Percentiles rank a stretch among this genome's conserved stretches.
Evolutionary conservation across 345 rosid genomes (phyloP).

Genomic region (Heritiera littoralis): DNA sequence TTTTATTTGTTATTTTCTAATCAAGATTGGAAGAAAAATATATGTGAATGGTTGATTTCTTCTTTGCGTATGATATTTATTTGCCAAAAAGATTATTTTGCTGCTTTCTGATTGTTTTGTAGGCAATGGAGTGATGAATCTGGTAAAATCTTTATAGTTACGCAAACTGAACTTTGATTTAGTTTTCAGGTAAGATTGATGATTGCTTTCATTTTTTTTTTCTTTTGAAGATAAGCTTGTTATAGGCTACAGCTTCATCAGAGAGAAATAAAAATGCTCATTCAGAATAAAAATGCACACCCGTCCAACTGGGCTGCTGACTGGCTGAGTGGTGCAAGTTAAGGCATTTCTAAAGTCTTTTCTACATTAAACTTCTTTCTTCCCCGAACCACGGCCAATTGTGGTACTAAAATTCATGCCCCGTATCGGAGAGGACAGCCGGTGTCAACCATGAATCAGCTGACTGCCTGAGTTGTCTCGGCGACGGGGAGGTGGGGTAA

Average conservation of each 20-base stretch:
- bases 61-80: neutral
- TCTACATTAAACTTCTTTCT: neutral
- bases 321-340: neutral
- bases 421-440: neutral
- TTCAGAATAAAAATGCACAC: neutral
- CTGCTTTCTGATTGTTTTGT: neutral
- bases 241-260: neutral
- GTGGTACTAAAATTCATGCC: neutral
- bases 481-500: neutral
- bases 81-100: neutral
- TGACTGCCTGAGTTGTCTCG: neutral
- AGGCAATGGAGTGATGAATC: slow-evolving; percentile 11
- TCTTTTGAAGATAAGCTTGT: neutral
- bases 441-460: neutral
- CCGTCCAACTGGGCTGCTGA: neutral
- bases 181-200: slow-evolving; percentile 1
- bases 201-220: neutral
- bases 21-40: neutral
- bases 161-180: neutral
- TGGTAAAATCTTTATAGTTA: slow-evolving; percentile 14
- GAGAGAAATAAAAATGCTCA: neutral
- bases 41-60: neutral
- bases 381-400: neutral
- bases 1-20: neutral
- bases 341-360: neutral